Base-by-base conservation (phyloP, 2,329 filamentous ascomycete genomes). In the Domatiomyces catenatus region DNA sequence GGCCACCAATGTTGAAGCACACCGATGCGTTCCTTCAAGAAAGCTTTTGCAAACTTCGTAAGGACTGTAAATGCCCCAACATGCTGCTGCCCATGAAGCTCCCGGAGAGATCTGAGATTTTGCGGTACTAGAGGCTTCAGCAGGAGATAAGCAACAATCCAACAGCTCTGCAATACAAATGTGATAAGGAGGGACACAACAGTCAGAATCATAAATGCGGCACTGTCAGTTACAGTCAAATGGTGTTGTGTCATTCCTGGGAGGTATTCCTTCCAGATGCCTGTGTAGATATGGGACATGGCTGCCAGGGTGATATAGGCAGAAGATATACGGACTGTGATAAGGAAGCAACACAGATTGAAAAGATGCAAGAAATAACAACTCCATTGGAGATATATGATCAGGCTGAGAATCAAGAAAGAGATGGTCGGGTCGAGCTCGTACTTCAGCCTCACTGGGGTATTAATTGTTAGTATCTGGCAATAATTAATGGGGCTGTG, bases 151-250 rank as follows among this genome's bases (percentile, higher is more conserved):
- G 12, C 8, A 8, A 8, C 28, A 36, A 12, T 12, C 28, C 28
- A 36, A 26, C 45, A 20, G 18, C 22, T 22, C 45, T 26, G 28
- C 8, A 47, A 8, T 17, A 18, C 5, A 47, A 26, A 47, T 47
- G 22, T 18, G n/a, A 47, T 24, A 10, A 20, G 22, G 5, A 26
- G n/a, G 26, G 45, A 47, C 5, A 47, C 7, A 20, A 19, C 8
- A 22, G 45, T 47, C 45, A 47, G 45, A 8, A 47, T 19, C 17
- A 47, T 17, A 47, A 47, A 47, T 7, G 45, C 45, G 28, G 17
- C 15, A n/a, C 45, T 17, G 45, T 47, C 45, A 7, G 20, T 47
- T 22, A 47, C 45, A n/a, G 45, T 47, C 45, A 47, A 26, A 26
- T 47, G 22, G 2, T 47, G 45, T 12, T n/a, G 45, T 2, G 17